Evolutionary conservation across 1,284 basidiomycete species (phyloP), one percentile per base, ranked within the genome.

Genomic region (Pseudozyma tsukubaensis): DNA sequence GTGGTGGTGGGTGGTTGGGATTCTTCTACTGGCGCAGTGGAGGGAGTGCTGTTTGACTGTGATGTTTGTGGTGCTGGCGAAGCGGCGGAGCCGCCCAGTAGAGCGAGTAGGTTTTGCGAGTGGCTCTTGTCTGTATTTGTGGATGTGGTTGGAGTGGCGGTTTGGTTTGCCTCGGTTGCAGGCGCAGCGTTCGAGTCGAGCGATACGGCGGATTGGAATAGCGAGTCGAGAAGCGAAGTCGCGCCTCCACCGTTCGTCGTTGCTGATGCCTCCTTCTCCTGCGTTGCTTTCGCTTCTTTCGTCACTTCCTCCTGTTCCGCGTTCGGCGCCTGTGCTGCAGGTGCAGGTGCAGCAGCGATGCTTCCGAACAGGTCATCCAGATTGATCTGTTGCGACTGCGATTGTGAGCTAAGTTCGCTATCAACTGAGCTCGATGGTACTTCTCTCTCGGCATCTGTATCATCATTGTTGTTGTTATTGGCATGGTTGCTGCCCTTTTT

Each of bases 281-380:
- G 29, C 50, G 43, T 16, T 4, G 36, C 3, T 29, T 47, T 39
- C 11, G 16, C 35, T 36, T 36, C 32, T 37, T 24, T 7, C 14
- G 14, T 7, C 14, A n/a, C 35, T 36, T 11, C 29, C 19, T 51
- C 50, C 39, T 16, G 13, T 34, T 48, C n/a, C 34, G 44, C 19
- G 24, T 29, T 29, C 24, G 24, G 24, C 24, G 24, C 24, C 24
- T 29, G 24, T 42, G 36, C 24, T 48, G 36, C 14, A 13, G 52
- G 42, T n/a, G 50, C 44, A 18, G 58, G 39, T 32, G 64, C 48
- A 35, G 24, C 24, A 29, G 24, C 6, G 24, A 29, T 29, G 24
- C 51, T 51, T 7, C 52, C 67, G 21, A 64, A 69, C 16, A 72
- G 50, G 12, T 65, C 73, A 32, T 76, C 68, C 12, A 72, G 47